phyloP scores from a whole-genome alignment of 169 alveolate genomes.

The Plasmodium fragile region DNA sequence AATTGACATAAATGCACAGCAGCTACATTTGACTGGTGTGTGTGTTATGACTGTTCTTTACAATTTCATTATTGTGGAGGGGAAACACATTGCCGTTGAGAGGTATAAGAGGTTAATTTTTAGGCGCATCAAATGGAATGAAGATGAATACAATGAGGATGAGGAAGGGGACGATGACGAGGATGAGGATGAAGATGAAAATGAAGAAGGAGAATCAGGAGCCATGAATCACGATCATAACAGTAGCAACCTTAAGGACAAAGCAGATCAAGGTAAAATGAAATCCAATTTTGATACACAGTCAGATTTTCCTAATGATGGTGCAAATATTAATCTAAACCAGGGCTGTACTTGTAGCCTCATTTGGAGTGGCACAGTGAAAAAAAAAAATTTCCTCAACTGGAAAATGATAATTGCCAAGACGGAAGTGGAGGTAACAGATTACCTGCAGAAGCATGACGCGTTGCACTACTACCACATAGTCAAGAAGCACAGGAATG shows the following conservation, averaged over 20 bases:
- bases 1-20: slow-evolving; percentile 92
- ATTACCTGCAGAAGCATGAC: slow-evolving; percentile 30
- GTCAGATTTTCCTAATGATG: slow-evolving; percentile 43
- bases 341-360: slow-evolving; percentile 83
- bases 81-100: slow-evolving; percentile 81
- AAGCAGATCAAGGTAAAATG: neutral
- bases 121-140: slow-evolving; percentile 87
- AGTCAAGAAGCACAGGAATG: slow-evolving; percentile 41
- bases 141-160: slow-evolving; percentile 44
- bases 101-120: slow-evolving; percentile 83
- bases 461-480: slow-evolving; percentile 71
- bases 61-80: slow-evolving; percentile 73
- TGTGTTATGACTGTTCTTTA: slow-evolving; percentile 83
- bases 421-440: slow-evolving; percentile 62
- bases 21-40: slow-evolving; percentile 92
- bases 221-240: neutral
- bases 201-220: neutral
- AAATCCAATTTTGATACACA: slow-evolving; percentile 10
- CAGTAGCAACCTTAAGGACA: neutral
- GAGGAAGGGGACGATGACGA: slow-evolving; percentile 29
- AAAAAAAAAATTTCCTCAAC: slow-evolving; percentile 80
- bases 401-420: slow-evolving; percentile 82
- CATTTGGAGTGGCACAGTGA: slow-evolving; percentile 86
- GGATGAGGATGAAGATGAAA: neutral
- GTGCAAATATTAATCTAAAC: neutral